Percentiles rank a stretch among this genome's conserved stretches.
These are phyloP conservation scores for Periconia macrospinosa DNA, from an alignment of 2,329 filamentous ascomycete species.

Conservation along the genomic window DNA sequence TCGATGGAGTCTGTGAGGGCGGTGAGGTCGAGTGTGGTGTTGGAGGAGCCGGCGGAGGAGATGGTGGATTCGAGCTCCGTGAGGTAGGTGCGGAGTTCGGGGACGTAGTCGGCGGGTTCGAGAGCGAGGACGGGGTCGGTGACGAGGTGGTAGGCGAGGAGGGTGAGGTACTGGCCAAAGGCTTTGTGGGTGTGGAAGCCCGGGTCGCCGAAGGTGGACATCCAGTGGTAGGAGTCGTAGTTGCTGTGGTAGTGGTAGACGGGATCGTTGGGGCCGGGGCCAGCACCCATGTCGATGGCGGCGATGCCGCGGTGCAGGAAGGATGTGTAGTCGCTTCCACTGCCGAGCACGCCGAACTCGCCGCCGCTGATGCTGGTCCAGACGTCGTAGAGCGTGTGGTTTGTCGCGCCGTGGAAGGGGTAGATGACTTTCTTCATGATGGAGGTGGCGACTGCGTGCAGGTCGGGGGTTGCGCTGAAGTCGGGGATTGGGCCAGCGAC, in stretches of 20 bases:
- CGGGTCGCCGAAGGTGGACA: slow-evolving; percentile 55
- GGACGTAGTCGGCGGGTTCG: slow-evolving; percentile 43
- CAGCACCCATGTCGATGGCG: slow-evolving; percentile 47
- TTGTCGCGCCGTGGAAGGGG: slow-evolving; percentile 40
- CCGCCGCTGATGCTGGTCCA: slow-evolving; percentile 45
- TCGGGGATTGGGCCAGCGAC: slow-evolving; percentile 48
- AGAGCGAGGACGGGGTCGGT: slow-evolving; percentile 44
- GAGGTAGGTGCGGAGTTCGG: slow-evolving; percentile 42
- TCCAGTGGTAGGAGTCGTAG: slow-evolving; percentile 56
- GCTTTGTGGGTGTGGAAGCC: slow-evolving; percentile 54
- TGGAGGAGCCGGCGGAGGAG: slow-evolving; percentile 16
- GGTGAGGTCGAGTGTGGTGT: slow-evolving; percentile 29
- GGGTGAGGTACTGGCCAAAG: slow-evolving; percentile 51
- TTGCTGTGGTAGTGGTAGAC: slow-evolving; percentile 53
- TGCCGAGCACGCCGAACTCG: slow-evolving; percentile 48
- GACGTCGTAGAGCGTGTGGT: slow-evolving; percentile 50
- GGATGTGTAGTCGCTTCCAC: slow-evolving; percentile 51
- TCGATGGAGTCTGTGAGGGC: slow-evolving; percentile 40
- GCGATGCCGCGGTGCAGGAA: slow-evolving; percentile 51
- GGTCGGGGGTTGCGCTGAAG: slow-evolving; percentile 44
- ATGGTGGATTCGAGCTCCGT: slow-evolving; percentile 36
- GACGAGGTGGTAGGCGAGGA: slow-evolving; percentile 48
- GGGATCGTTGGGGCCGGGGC: slow-evolving; percentile 37
- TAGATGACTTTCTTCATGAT: slow-evolving; percentile 48
- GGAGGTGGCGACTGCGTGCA: slow-evolving; percentile 40